Conservation (phyloP, 495 filamentous ascomycete genomes). For the Hamigera avellanea region DNA sequence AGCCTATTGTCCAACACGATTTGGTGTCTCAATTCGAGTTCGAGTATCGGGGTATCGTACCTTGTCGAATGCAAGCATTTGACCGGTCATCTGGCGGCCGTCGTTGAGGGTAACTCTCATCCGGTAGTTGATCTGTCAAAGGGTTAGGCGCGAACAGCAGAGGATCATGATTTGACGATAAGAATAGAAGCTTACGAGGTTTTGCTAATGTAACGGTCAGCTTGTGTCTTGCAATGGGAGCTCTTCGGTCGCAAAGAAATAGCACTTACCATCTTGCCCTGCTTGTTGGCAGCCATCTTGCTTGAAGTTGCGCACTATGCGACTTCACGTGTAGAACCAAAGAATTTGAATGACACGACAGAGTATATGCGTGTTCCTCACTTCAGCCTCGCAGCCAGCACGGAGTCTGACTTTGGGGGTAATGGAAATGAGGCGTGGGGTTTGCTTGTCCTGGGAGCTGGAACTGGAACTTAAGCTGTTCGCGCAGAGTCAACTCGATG, state of each 20-base stretch:
- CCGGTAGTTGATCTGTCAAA: conserved; percentile 85
- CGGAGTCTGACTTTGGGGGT: not conserved
- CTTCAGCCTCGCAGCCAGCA: not conserved
- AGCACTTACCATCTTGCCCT: conserved; percentile 93
- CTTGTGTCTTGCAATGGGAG: conserved; percentile 48
- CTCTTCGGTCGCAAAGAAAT: conserved; percentile 16
- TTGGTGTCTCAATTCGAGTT: not conserved
- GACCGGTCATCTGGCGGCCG: conserved; percentile 91
- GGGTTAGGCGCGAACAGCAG: conserved; percentile 13
- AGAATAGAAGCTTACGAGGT: conserved; percentile 63
- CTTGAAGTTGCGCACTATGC: conserved; percentile 49
- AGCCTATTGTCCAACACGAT: not conserved
- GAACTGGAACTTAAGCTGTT: too few relatives aligned
- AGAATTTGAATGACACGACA: conserved; percentile 28
- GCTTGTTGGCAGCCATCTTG: conserved; percentile 80
- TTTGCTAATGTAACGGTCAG: conserved; percentile 74
- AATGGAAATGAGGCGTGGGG: not conserved
- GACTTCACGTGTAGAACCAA: conserved; percentile 47
- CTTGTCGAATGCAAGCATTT: conserved; percentile 97
- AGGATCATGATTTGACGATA: not conserved
- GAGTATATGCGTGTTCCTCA: not conserved
- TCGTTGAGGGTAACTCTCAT: conserved; percentile 96
- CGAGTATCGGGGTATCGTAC: conserved; percentile 28
- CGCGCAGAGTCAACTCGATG: too few relatives aligned
- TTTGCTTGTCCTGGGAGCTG: too few relatives aligned